Evolutionary conservation across 2,329 filamentous ascomycete genomes (phyloP).

Genomic region (Verticillium nubilum): DNA sequence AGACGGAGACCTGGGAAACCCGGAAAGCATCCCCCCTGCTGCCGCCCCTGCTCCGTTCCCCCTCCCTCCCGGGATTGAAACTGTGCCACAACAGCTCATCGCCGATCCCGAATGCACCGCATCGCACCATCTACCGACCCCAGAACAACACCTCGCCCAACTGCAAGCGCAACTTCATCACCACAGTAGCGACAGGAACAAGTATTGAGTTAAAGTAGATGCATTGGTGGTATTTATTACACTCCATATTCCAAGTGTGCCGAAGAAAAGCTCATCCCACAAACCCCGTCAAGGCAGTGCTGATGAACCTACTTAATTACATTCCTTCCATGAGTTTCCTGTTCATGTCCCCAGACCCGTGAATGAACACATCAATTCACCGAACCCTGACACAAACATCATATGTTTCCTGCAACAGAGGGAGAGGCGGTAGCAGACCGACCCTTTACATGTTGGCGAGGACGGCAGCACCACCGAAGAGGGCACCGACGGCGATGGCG

Average conservation of each 20-base stretch:
- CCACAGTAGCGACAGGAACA: not conserved
- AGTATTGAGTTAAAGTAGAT: not conserved
- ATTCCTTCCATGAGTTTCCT: not conserved
- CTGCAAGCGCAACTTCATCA: not conserved
- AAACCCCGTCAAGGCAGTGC: not conserved
- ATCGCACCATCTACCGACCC: not conserved
- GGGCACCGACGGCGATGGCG: slow-evolving; percentile 37
- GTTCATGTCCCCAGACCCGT: not conserved
- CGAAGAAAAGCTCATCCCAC: not conserved
- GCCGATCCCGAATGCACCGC: not conserved
- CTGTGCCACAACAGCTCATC: not conserved
- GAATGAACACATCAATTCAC: not conserved
- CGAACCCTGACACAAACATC: not conserved
- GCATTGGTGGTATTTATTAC: not conserved
- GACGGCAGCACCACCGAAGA: slow-evolving; percentile 40
- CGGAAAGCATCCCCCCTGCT: not conserved
- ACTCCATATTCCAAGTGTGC: not conserved
- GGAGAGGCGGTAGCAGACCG: no score
- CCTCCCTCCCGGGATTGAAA: not conserved
- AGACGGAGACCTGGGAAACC: not conserved
- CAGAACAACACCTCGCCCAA: not conserved
- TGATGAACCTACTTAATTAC: not conserved
- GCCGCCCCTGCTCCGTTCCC: not conserved
- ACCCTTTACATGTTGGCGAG: slow-evolving; percentile 36
- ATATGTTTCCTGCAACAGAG: not conserved